These are phyloP conservation scores for Arachis monticola DNA, from an alignment of 331 rosid species.

Conservation along the genomic window DNA sequence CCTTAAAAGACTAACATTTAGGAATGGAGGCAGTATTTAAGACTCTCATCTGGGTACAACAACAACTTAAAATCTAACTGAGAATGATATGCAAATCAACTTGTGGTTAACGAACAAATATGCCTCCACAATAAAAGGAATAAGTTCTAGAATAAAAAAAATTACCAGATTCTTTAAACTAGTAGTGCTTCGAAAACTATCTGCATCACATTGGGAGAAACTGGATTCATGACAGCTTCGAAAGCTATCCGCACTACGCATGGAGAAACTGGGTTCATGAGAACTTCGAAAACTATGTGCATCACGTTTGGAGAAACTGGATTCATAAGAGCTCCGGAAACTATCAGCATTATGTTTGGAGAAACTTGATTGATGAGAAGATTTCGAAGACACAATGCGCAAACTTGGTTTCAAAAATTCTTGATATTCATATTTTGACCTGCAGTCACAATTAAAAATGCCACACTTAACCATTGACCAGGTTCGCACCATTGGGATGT, in stretches of 20 bases:
- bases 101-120: conserved; percentile 10
- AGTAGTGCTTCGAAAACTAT: conserved; percentile 55
- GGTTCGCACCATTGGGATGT: conserved; percentile 15
- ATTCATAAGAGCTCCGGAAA: too few relatives aligned
- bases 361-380: conserved; percentile 47
- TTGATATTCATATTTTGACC: conserved; percentile 77
- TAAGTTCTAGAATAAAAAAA: conserved; percentile 34
- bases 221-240: too few relatives aligned
- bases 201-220: too few relatives aligned
- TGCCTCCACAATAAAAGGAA: conserved; percentile 27
- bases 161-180: conserved; percentile 56
- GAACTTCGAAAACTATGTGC: too few relatives aligned
- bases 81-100: conserved; percentile 1
- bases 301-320: too few relatives aligned
- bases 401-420: conserved; percentile 84
- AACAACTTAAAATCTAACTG: conserved; percentile 19
- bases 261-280: too few relatives aligned
- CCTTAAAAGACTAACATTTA: too few relatives aligned
- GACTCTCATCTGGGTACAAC: conserved; percentile 7
- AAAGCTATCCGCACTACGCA: too few relatives aligned
- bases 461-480: conserved; percentile 31
- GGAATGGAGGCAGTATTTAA: too few relatives aligned
- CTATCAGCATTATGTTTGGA: conserved; percentile 7
- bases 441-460: conserved; percentile 44
- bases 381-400: conserved; percentile 66